Percentiles rank a stretch among this genome's conserved stretches.
Evolutionary conservation across 768 basidiomycete species (phyloP).

Genomic region (Rhodocollybia butyracea): DNA sequence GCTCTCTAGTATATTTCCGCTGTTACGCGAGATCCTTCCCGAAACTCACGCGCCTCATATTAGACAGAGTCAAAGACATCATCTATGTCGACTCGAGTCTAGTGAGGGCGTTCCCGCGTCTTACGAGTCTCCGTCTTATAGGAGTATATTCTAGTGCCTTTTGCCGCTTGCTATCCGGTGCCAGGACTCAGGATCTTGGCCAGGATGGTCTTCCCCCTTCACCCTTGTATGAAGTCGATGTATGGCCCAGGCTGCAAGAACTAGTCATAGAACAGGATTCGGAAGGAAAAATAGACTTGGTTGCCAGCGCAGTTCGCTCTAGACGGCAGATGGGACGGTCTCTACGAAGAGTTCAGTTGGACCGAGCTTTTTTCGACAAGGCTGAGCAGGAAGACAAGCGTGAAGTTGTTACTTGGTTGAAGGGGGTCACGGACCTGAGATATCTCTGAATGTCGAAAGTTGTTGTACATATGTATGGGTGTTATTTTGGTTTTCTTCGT

Average conservation of each 20-base stretch:
- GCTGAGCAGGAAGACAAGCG: not conserved
- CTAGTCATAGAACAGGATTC: conserved; percentile 2
- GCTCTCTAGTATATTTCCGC: conserved; percentile 12
- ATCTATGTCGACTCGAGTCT: conserved; percentile 11
- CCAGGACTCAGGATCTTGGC: conserved; percentile 8
- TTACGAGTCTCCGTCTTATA: conserved; percentile 4
- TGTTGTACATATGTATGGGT: too few species aligned
- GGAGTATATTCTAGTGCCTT: conserved; percentile 13
- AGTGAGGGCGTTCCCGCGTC: conserved; percentile 11
- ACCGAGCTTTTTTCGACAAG: not conserved
- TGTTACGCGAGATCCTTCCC: conserved; percentile 9
- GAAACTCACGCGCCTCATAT: conserved; percentile 5
- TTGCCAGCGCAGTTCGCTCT: not conserved
- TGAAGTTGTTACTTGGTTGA: not conserved
- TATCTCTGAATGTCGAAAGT: not conserved
- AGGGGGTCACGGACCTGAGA: not conserved
- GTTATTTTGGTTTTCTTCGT: too few species aligned
- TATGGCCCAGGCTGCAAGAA: conserved; percentile 1
- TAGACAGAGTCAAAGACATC: conserved; percentile 7
- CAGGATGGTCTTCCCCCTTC: not conserved
- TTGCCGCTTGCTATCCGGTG: conserved; percentile 7
- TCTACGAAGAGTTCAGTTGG: not conserved
- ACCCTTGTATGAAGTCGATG: not conserved
- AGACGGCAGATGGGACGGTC: not conserved
- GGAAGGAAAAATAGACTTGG: conserved; percentile 1